Percentiles rank a stretch among this genome's conserved stretches.
phyloP scores from a whole-genome alignment of 345 rosid genomes.

The Brassica juncea region DNA sequence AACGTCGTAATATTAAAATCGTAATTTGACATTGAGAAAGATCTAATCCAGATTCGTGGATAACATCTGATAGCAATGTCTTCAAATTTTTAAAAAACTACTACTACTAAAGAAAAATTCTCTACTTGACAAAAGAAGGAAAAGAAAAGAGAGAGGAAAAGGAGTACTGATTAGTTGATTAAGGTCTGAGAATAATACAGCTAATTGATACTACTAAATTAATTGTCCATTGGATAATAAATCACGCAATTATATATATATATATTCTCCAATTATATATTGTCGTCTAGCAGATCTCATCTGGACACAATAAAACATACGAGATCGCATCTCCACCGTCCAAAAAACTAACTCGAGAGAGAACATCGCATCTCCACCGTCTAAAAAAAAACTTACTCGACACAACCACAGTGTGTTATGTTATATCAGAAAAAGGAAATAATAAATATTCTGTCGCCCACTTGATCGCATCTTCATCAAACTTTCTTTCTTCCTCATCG shows the following conservation, averaged over 20 bases:
- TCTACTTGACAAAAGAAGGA: not conserved
- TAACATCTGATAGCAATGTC: not conserved
- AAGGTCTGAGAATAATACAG: not conserved
- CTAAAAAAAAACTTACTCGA: not conserved
- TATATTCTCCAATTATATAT: not conserved
- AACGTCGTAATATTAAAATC: too few relatives aligned
- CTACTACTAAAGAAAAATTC: not conserved
- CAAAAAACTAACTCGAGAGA: not conserved
- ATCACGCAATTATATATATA: not conserved
- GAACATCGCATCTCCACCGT: constrained; percentile 19
- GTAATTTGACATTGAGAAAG: not conserved
- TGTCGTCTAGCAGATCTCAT: not conserved
- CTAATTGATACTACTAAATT: not conserved
- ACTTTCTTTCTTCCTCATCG: not conserved
- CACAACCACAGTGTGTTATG: not conserved
- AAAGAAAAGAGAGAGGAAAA: not conserved
- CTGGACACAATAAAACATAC: not conserved
- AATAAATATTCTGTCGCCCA: constrained; percentile 12
- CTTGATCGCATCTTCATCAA: constrained; percentile 16
- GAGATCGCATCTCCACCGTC: not conserved
- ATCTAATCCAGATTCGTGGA: not conserved
- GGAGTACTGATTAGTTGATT: not conserved
- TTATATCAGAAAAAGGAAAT: not conserved
- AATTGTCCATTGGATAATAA: not conserved
- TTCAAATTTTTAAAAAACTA: too few relatives aligned